Evolutionary conservation across 352 stramenopile species (phyloP).

Genomic region (Pilasporangium apinafurcum): DNA sequence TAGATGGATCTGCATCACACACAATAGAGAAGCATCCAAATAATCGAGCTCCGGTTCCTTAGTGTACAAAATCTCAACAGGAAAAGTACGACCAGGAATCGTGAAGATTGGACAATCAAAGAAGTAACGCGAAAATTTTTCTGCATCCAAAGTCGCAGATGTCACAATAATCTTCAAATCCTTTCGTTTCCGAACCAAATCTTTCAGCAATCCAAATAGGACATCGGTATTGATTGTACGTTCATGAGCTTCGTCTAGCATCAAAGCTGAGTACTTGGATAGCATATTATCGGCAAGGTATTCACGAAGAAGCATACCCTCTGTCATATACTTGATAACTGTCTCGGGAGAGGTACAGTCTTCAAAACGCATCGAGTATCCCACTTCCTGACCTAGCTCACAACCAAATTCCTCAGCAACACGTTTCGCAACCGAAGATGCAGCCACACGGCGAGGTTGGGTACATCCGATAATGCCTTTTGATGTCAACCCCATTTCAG

Average conservation of each 20-base stretch:
- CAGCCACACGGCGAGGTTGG: conserved; percentile 96
- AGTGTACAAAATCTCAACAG: conserved; percentile 98
- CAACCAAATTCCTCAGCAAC: conserved; percentile 97
- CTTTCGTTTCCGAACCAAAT: conserved; percentile 75
- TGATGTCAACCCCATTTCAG: conserved; percentile 96
- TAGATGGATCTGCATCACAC: conserved; percentile 99
- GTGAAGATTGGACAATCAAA: conserved; percentile 98
- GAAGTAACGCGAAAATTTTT: conserved; percentile 98
- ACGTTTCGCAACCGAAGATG: conserved; percentile 96
- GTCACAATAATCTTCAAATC: conserved; percentile 91
- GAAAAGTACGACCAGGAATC: conserved; percentile 97
- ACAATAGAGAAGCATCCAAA: conserved; percentile 96
- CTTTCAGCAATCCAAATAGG: conserved; percentile 95
- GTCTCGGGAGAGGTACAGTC: conserved; percentile 88
- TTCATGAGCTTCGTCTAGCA: conserved; percentile 99
- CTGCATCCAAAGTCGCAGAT: conserved; percentile 95
- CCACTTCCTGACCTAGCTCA: conserved; percentile 90
- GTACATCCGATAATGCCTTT: conserved; percentile 96
- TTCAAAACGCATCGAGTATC: conserved; percentile 89
- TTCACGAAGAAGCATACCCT: conserved; percentile 99
- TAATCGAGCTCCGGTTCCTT: conserved; percentile 99
- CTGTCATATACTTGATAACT: conserved; percentile 99
- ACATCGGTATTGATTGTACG: conserved; percentile 98
- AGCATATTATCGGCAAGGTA: conserved; percentile 97
- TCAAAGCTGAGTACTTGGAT: conserved; percentile 92